phyloP scores from a whole-genome alignment of 225 moss, liverwort and hornwort species.

The Marchantia paleacea region DNA sequence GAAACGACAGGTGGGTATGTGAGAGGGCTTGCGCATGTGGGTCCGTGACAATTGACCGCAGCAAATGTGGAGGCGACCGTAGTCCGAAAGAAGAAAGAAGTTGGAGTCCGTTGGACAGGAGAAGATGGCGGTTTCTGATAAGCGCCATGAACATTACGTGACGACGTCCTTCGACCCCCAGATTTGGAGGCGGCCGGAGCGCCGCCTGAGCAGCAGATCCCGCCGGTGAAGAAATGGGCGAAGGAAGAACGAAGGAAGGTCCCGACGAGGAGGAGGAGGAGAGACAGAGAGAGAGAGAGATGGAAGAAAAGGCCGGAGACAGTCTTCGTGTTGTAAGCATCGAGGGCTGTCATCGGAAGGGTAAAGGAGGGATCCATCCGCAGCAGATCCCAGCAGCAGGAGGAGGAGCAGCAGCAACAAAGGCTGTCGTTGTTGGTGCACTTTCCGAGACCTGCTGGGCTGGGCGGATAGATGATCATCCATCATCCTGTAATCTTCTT shows the following conservation, averaged over 20 bases:
- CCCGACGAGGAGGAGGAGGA: not conserved
- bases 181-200: not conserved
- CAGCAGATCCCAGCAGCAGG: not conserved
- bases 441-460: not conserved
- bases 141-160: not conserved
- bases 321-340: not conserved
- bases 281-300: not conserved
- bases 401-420: not conserved
- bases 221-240: not conserved
- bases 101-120: no score
- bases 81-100: not conserved
- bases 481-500: not conserved
- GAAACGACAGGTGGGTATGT: no score
- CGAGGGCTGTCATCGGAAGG: not conserved
- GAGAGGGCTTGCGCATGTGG: no score
- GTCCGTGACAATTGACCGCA: no score
- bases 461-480: not conserved
- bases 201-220: not conserved
- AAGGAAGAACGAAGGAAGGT: not conserved
- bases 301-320: not conserved
- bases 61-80: not conserved
- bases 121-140: not conserved
- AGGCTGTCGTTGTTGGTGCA: not conserved
- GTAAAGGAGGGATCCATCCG: not conserved
- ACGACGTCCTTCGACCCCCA: not conserved